Percentiles rank a stretch among this genome's conserved stretches.
phyloP scores from a whole-genome alignment of 768 basidiomycete species.

The Tephrocybe rancida region DNA sequence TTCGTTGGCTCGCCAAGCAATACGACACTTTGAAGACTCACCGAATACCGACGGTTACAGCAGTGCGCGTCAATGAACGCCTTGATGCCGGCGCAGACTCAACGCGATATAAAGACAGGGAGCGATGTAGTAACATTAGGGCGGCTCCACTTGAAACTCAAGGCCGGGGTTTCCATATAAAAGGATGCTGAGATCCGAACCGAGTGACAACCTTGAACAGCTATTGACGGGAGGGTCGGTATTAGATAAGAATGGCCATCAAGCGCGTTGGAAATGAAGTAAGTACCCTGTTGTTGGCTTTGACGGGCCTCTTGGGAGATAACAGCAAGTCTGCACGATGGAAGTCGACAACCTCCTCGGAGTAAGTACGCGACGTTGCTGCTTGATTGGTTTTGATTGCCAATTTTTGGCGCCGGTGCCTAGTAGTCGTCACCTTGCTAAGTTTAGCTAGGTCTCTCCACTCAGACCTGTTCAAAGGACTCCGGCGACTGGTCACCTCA shows the following conservation, averaged over 20 bases:
- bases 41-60: conserved; percentile 36
- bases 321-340: not conserved
- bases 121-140: conserved; percentile 7
- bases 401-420: too few species aligned
- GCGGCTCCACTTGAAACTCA: not conserved
- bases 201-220: too few species aligned
- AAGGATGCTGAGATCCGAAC: conserved; percentile 16
- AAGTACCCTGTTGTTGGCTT: conserved; percentile 1
- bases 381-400: conserved; percentile 13
- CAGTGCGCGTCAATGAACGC: conserved; percentile 3
- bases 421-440: too few species aligned
- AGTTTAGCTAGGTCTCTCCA: too few species aligned
- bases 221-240: conserved; percentile 9
- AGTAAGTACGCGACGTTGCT: conserved; percentile 7
- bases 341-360: too few species aligned
- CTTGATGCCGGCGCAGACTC: not conserved
- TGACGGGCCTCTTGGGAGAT: not conserved
- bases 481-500: too few species aligned
- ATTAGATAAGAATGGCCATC: conserved; percentile 10
- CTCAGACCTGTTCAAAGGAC: too few species aligned
- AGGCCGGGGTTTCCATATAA: conserved; percentile 4
- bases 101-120: not conserved
- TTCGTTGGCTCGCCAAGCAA: not conserved
- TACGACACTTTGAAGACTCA: conserved; percentile 9
- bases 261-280: not conserved